These are phyloP conservation scores for Xylaria sp. DNA, from an alignment of 2,329 filamentous ascomycete species.

Conservation along the genomic window DNA sequence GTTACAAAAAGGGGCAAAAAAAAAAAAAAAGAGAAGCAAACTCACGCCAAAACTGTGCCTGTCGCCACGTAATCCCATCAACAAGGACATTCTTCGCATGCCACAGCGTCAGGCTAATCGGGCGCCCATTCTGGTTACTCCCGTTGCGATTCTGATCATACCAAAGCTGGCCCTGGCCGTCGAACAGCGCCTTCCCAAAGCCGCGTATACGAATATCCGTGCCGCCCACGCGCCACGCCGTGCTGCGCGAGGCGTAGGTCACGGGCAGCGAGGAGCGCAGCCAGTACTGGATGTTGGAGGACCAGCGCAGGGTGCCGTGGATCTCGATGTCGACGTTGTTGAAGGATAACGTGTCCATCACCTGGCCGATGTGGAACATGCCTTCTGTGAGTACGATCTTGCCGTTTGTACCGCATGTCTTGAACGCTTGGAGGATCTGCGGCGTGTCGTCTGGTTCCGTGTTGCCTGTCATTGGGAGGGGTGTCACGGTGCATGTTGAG, in stretches of 20 bases:
- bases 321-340: slow-evolving; percentile 55
- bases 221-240: slow-evolving; percentile 57
- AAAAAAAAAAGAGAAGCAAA: slow-evolving; percentile 38
- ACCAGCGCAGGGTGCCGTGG: slow-evolving; percentile 48
- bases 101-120: slow-evolving; percentile 53
- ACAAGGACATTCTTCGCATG: slow-evolving; percentile 51
- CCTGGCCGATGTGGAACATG: slow-evolving; percentile 54
- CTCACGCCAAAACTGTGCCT: slow-evolving; percentile 56
- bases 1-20: not conserved
- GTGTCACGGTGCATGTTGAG: slow-evolving; percentile 40
- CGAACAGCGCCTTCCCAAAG: slow-evolving; percentile 52
- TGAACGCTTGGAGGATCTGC: slow-evolving; percentile 57
- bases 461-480: slow-evolving; percentile 28
- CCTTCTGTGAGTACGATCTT: slow-evolving; percentile 56
- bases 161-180: slow-evolving; percentile 53
- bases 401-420: slow-evolving; percentile 54
- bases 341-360: slow-evolving; percentile 56
- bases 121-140: slow-evolving; percentile 51
- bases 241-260: slow-evolving; percentile 55
- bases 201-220: slow-evolving; percentile 55
- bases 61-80: slow-evolving; percentile 52
- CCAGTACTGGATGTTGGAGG: slow-evolving; percentile 48
- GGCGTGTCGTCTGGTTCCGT: slow-evolving; percentile 53
- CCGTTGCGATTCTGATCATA: slow-evolving; percentile 50
- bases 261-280: slow-evolving; percentile 51